Conservation (phyloP, 495 filamentous ascomycete species). For the Penicillium crystallinum region DNA sequence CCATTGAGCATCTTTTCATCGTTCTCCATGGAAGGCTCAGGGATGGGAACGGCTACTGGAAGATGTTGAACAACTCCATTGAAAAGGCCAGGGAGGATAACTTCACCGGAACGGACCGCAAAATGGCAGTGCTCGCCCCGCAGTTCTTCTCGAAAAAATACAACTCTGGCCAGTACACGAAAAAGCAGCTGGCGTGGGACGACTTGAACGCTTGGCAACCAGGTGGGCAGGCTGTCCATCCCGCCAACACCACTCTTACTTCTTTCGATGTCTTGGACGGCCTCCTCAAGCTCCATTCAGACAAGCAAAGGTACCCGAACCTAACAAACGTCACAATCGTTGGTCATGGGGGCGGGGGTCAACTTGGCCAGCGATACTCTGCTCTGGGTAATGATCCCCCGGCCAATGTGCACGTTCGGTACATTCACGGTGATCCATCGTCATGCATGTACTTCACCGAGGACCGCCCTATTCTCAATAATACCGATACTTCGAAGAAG, state of each 20-base stretch:
- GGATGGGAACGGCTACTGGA: conserved; percentile 14
- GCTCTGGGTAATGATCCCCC: conserved; percentile 10
- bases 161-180: conserved; percentile 12
- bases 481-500: conserved; percentile 1
- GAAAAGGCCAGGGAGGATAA: conserved; percentile 7
- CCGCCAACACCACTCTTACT: conserved; percentile 10
- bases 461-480: conserved; percentile 8
- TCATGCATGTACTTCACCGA: conserved; percentile 16
- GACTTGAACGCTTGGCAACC: conserved; percentile 17
- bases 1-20: conserved; percentile 14
- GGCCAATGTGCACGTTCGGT: conserved; percentile 15
- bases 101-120: conserved; percentile 9
- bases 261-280: conserved; percentile 14
- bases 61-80: conserved; percentile 7
- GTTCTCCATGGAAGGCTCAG: conserved; percentile 13
- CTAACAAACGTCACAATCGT: conserved; percentile 13
- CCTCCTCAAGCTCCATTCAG: conserved; percentile 14
- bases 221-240: conserved; percentile 13
- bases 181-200: conserved; percentile 13
- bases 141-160: conserved; percentile 17
- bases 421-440: conserved; percentile 17
- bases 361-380: conserved; percentile 15
- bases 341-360: conserved; percentile 16
- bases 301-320: conserved; percentile 11
- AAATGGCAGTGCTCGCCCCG: conserved; percentile 16